Base-by-base conservation (phyloP, 257 asterid species). In the Eustoma russellianum region DNA sequence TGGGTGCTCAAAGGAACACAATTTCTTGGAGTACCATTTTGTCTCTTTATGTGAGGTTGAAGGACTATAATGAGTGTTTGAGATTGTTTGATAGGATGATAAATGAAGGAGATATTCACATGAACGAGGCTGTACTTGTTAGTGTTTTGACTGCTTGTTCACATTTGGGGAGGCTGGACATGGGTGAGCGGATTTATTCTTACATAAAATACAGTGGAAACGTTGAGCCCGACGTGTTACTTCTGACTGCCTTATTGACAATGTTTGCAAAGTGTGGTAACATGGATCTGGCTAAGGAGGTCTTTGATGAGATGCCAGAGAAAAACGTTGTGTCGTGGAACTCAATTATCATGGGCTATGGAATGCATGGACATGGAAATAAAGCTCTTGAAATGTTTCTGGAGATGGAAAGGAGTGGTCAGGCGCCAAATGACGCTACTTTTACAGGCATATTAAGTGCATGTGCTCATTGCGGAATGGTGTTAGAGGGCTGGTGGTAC, bases 101-200 rank as follows among this genome's bases (percentile, higher is more conserved):
- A 66, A 60, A 59, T 43, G 62, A 12, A 45, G 73, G 66, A 52
- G 60, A 57, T 56, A 38, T 67, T 66, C 64, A 66, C 46, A 71
- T 68, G 9, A 74, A 74, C 44, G 80, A 70, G 64, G 74, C 74
- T 3, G 70, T 66, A 28, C 65, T 74, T 9, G 57, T 66, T 48
- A 74, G 80, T 66, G 74, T 63, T 52, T 55, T 70, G 62, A 74
- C 68, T 52, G 70, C 80, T 46, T 74, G 77, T 74, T 70, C 66
- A 18, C 70, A 59, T 13, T 46, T 70, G 51, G 68, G 70, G 68
- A 70, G 58, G 55, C 77, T 74, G 54, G 74, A 74, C 18, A 57
- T 41, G 30, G 80, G 80, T 46, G 45, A 74, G 48, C 63, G 68
- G 77, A 60, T 74, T 45, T 68, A 66, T 44, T 70, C 70, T 0